Conservation (phyloP, 2,329 filamentous ascomycete species). For the Cladophialophora chaetospira region DNA sequence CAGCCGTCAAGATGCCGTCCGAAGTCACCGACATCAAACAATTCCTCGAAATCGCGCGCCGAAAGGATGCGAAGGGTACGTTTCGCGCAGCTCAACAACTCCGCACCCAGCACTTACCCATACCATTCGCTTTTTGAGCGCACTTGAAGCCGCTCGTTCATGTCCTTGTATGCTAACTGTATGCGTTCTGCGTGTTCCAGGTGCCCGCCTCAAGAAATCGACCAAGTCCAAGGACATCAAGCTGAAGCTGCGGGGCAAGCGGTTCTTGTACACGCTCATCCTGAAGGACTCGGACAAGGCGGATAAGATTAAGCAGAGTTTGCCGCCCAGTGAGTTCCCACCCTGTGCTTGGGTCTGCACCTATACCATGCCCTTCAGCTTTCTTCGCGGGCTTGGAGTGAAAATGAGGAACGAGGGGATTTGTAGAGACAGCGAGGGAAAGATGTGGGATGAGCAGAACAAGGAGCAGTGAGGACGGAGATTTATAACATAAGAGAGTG, state of each 20-base stretch:
- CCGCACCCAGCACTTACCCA: too few relatives aligned
- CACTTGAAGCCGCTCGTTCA: neutral
- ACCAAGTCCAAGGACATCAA: slow-evolving; percentile 80
- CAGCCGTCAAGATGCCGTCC: slow-evolving; percentile 78
- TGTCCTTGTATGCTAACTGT: too few relatives aligned
- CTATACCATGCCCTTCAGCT: too few relatives aligned
- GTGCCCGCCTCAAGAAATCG: slow-evolving; percentile 95
- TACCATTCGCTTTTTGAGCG: neutral
- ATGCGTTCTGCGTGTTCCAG: too few relatives aligned
- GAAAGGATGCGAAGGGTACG: slow-evolving; percentile 99
- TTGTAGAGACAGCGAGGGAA: too few relatives aligned
- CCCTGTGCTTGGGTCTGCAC: too few relatives aligned
- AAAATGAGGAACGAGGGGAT: too few relatives aligned
- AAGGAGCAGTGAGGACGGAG: too few relatives aligned
- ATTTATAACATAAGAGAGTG: too few relatives aligned
- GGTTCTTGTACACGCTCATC: slow-evolving; percentile 95
- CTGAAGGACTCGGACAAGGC: slow-evolving; percentile 99
- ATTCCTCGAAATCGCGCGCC: slow-evolving; percentile 99
- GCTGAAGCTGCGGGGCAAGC: slow-evolving; percentile 99
- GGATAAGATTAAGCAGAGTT: slow-evolving; percentile 99
- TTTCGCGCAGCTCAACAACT: too few relatives aligned
- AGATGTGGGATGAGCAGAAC: too few relatives aligned
- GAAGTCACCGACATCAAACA: slow-evolving; percentile 99
- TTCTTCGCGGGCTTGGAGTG: too few relatives aligned
- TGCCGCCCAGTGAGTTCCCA: slow-evolving; percentile 85